These are phyloP conservation scores for Ceratobasidium sp. DNA, from an alignment of 1,284 basidiomycete genomes.

Conservation along the genomic window DNA sequence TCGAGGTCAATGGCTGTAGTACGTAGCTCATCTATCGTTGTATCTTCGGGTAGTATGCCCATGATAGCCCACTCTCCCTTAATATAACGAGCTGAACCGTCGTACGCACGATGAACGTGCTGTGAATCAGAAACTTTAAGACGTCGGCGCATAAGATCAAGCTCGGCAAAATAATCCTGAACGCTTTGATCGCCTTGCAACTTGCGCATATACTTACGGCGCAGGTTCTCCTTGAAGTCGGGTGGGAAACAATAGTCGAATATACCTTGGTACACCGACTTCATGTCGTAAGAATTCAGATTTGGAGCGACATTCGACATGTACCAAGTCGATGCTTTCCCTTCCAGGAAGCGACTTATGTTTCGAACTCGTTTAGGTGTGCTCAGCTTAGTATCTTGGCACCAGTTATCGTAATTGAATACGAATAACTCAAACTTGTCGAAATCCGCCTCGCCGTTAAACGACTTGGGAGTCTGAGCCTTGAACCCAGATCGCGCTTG, in stretches of 20 bases:
- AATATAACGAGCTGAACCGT: background rate
- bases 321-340: conserved; percentile 27
- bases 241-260: conserved; percentile 65
- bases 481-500: conserved; percentile 13
- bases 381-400: background rate
- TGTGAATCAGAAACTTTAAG: background rate
- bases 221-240: conserved; percentile 56
- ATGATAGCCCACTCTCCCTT: conserved; percentile 4
- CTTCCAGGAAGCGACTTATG: conserved; percentile 18
- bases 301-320: conserved; percentile 34
- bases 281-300: conserved; percentile 1
- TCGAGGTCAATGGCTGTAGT: conserved; percentile 13
- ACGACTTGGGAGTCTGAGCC: background rate
- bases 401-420: conserved; percentile 41
- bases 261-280: conserved; percentile 49
- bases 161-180: conserved; percentile 51
- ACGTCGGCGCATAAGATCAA: background rate
- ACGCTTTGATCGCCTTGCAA: conserved; percentile 50
- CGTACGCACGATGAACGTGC: background rate
- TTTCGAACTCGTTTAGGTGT: background rate
- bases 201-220: conserved; percentile 45
- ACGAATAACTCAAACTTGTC: conserved; percentile 41
- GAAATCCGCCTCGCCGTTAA: conserved; percentile 22
- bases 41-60: background rate
- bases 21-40: background rate